Evolutionary conservation across 176 grass and related monocot species (phyloP).

Genomic region (Bolboschoenus planiculmis): DNA sequence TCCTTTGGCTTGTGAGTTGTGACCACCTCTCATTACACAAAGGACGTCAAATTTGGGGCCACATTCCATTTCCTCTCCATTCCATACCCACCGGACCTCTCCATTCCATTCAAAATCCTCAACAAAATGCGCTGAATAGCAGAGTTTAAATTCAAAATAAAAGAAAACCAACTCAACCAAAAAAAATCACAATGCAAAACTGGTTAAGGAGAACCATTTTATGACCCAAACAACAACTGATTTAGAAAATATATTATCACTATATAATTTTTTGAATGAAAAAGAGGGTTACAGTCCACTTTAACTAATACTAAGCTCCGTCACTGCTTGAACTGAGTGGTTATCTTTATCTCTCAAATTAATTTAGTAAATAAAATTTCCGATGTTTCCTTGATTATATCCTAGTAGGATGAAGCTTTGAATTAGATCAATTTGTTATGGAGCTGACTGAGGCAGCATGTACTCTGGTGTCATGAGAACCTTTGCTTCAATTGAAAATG

Average conservation of each 20-base stretch:
- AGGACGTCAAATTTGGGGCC: slow-evolving; percentile 20
- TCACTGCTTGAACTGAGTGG: background rate
- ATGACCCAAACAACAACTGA: too few relatives aligned
- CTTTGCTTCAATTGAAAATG: background rate
- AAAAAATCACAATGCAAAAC: too few relatives aligned
- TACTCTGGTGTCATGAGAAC: too few relatives aligned
- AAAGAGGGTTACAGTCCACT: too few relatives aligned
- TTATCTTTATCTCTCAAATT: background rate
- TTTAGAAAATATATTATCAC: too few relatives aligned
- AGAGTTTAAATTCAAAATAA: too few relatives aligned
- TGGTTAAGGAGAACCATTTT: too few relatives aligned
- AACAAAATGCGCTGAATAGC: background rate
- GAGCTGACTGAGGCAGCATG: too few relatives aligned
- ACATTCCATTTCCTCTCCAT: slow-evolving; percentile 13
- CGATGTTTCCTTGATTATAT: background rate
- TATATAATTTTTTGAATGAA: too few relatives aligned
- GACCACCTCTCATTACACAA: slow-evolving; percentile 27
- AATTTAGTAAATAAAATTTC: background rate
- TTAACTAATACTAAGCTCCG: too few relatives aligned
- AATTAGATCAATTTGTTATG: background rate
- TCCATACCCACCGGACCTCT: background rate
- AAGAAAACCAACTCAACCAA: too few relatives aligned
- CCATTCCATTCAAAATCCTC: background rate
- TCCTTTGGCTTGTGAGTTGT: slow-evolving; percentile 6
- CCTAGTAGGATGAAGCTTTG: background rate